phyloP scores from a whole-genome alignment of 2,329 filamentous ascomycete species.

The Fusarium burgessii region DNA sequence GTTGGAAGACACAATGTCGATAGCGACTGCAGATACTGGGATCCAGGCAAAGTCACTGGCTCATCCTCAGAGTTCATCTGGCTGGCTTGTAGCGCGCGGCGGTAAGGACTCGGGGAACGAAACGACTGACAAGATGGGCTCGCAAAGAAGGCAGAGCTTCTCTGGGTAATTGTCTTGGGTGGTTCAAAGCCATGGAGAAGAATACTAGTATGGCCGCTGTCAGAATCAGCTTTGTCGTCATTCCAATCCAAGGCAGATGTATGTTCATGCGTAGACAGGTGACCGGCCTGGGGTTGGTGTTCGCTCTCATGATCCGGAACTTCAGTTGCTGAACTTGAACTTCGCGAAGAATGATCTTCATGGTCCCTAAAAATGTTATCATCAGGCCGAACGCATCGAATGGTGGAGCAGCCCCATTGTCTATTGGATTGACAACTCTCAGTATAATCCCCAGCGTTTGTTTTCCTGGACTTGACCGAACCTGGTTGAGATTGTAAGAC shows the following conservation, averaged over 20 bases:
- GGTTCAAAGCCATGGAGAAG: slow-evolving; percentile 28
- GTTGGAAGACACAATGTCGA: slow-evolving; percentile 56
- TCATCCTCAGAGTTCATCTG: slow-evolving; percentile 54
- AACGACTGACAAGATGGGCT: slow-evolving; percentile 65
- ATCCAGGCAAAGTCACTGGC: slow-evolving; percentile 45
- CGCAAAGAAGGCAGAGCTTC: slow-evolving; percentile 64
- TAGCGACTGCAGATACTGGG: slow-evolving; percentile 56
- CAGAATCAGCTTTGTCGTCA: not conserved
- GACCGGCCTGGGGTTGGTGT: not conserved
- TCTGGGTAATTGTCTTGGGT: slow-evolving; percentile 52
- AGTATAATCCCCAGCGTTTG: not conserved
- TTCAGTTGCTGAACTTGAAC: slow-evolving; percentile 6
- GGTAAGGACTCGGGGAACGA: slow-evolving; percentile 67
- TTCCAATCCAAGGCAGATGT: not conserved
- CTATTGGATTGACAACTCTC: not conserved
- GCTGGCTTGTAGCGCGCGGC: slow-evolving; percentile 62
- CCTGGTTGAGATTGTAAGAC: not conserved
- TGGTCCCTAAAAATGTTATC: slow-evolving; percentile 50
- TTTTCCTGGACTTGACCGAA: slow-evolving; percentile 6
- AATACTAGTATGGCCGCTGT: not conserved
- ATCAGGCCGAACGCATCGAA: slow-evolving; percentile 51
- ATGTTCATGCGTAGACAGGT: not conserved
- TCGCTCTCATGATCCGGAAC: not conserved
- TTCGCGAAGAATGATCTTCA: not conserved
- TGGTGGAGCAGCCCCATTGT: slow-evolving; percentile 47